Evolutionary conservation across 2,329 filamentous ascomycete genomes (phyloP).

Genomic region (Ramularia endophylla): DNA sequence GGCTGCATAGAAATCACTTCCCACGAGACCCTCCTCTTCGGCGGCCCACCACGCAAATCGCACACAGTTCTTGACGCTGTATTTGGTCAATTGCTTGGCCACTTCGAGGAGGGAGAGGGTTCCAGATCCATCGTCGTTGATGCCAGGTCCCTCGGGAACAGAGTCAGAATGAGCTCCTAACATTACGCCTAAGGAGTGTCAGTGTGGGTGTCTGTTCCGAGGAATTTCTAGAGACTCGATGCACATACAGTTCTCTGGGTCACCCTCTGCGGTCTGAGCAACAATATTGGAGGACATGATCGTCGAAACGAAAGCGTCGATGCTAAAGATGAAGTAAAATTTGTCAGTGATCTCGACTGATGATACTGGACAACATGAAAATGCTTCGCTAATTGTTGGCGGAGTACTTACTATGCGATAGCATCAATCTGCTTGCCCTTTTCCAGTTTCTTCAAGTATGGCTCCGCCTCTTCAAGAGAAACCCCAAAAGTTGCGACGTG

Average conservation of each 20-base stretch:
- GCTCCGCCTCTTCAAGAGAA: conserved; percentile 30
- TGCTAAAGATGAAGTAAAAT: background rate
- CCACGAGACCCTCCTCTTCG: conserved; percentile 55
- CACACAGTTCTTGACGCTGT: conserved; percentile 63
- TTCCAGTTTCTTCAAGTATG: conserved; percentile 15
- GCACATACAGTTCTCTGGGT: conserved; percentile 51
- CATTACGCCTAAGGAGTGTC: conserved; percentile 31
- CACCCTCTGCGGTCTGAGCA: conserved; percentile 19
- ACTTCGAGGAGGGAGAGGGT: conserved; percentile 55
- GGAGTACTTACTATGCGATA: conserved; percentile 12
- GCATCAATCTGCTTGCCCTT: conserved; percentile 12
- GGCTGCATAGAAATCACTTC: conserved; percentile 51
- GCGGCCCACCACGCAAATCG: conserved; percentile 64
- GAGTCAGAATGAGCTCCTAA: conserved; percentile 35
- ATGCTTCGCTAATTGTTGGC: no score
- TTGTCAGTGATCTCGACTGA: no score
- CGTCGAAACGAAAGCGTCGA: conserved; percentile 16
- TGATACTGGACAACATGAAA: no score
- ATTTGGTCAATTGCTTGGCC: conserved; percentile 59
- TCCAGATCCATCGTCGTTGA: conserved; percentile 73
- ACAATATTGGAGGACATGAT: conserved; percentile 18
- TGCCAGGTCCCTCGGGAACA: conserved; percentile 55
- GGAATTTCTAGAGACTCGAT: no score
- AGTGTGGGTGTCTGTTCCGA: conserved; percentile 28
- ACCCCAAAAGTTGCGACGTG: conserved; percentile 67